These are phyloP conservation scores for Neurospora pannonica DNA, from an alignment of 495 filamentous ascomycete genomes.

Conservation along the genomic window DNA sequence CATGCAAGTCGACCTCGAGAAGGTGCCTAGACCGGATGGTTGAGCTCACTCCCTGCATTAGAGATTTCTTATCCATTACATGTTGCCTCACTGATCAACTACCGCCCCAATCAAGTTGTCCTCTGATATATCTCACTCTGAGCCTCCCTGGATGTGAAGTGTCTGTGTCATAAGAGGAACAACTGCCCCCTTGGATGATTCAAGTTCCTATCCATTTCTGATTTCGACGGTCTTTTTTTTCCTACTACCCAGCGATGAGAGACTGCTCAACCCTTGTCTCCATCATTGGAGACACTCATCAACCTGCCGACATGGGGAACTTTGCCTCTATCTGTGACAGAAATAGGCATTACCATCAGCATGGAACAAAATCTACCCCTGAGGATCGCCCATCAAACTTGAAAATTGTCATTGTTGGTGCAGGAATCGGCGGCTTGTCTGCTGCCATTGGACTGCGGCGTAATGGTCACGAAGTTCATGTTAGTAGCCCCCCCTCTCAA, in stretches of 20 bases:
- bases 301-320: background rate
- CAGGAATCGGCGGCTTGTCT: slow-evolving; percentile 46
- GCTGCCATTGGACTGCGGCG: slow-evolving; percentile 45
- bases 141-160: background rate
- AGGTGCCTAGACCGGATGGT: background rate
- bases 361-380: background rate
- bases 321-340: background rate
- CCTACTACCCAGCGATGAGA: background rate
- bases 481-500: slow-evolving; percentile 10
- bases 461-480: slow-evolving; percentile 44
- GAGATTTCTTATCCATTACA: background rate
- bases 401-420: slow-evolving; percentile 43
- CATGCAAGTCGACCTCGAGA: background rate
- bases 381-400: slow-evolving; percentile 11
- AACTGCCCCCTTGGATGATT: background rate
- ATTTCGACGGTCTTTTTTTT: background rate
- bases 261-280: background rate
- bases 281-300: background rate
- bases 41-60: background rate
- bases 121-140: background rate
- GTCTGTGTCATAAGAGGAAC: background rate
- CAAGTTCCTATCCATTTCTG: background rate
- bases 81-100: background rate
- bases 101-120: background rate
- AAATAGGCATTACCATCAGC: background rate